phyloP scores from a whole-genome alignment of 1,284 basidiomycete species.

The Sanghuangporus baumii region DNA sequence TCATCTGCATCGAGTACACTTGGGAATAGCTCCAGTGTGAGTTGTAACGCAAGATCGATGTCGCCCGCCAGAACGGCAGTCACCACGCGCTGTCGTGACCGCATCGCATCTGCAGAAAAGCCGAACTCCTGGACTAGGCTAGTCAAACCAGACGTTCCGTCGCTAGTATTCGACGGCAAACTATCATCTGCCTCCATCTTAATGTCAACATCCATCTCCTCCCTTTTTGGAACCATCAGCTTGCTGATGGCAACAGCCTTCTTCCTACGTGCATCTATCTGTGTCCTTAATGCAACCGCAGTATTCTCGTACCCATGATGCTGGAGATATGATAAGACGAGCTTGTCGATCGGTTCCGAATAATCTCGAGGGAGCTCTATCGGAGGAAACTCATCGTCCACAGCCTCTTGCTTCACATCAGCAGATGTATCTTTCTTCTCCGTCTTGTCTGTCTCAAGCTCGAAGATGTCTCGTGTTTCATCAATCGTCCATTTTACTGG shows the following conservation, averaged over 20 bases:
- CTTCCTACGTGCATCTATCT: constrained; percentile 27
- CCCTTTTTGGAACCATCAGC: constrained; percentile 9
- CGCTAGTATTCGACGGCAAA: not conserved
- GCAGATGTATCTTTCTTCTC: constrained; percentile 22
- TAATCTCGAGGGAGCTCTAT: constrained; percentile 15
- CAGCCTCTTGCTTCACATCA: constrained; percentile 20
- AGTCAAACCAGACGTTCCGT: not conserved
- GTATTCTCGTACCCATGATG: constrained; percentile 76
- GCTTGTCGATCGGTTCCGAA: constrained; percentile 49
- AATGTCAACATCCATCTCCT: constrained; percentile 14
- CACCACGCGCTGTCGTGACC: constrained; percentile 63
- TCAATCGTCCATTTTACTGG: constrained; percentile 32
- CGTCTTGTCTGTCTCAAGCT: constrained; percentile 23
- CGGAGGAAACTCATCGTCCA: constrained; percentile 21
- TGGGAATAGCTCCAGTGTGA: constrained; percentile 51
- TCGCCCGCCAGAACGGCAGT: constrained; percentile 64
- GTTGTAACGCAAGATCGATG: constrained; percentile 61
- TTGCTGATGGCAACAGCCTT: constrained; percentile 18
- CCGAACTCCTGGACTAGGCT: constrained; percentile 23
- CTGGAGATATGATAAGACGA: constrained; percentile 73
- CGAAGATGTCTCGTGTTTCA: constrained; percentile 12
- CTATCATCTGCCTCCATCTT: constrained; percentile 25
- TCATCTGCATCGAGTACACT: constrained; percentile 59
- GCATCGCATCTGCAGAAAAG: constrained; percentile 39
- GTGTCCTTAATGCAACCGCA: constrained; percentile 57